Conservation (phyloP, 75 land plant species). For the Larix kaempferi region DNA sequence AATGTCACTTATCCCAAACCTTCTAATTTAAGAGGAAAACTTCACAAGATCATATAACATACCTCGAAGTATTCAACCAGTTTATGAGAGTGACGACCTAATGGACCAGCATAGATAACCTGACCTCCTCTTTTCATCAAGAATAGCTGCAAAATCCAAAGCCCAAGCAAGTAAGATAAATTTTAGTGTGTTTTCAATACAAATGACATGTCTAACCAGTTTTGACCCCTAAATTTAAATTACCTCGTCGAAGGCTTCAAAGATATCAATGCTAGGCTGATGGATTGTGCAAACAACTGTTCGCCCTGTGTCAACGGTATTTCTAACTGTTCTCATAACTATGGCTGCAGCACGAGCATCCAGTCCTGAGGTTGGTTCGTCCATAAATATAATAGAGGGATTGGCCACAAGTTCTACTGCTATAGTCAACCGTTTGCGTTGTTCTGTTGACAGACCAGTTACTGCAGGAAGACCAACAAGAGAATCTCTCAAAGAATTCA, state of each 20-base stretch:
- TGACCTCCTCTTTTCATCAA: slow-evolving; percentile 65
- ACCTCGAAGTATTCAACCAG: slow-evolving; percentile 58
- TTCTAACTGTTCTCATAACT: slow-evolving; percentile 67
- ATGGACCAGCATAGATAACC: slow-evolving; percentile 55
- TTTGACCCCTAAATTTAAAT: neutral
- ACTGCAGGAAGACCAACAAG: slow-evolving; percentile 63
- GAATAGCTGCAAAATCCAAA: slow-evolving; percentile 32
- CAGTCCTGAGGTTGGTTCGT: slow-evolving; percentile 67
- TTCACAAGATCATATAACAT: neutral
- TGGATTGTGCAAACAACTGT: slow-evolving; percentile 75
- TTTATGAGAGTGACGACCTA: slow-evolving; percentile 40
- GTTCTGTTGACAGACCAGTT: slow-evolving; percentile 56
- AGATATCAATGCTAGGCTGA: slow-evolving; percentile 71
- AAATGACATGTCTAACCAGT: too few species aligned
- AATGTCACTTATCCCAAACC: too few species aligned
- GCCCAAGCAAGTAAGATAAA: too few species aligned
- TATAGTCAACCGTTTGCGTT: slow-evolving; percentile 57
- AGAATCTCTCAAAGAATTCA: slow-evolving; percentile 30
- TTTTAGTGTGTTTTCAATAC: too few species aligned
- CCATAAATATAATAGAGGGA: slow-evolving; percentile 72
- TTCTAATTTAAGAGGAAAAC: too few species aligned
- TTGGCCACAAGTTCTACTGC: slow-evolving; percentile 70
- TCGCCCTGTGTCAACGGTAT: slow-evolving; percentile 64
- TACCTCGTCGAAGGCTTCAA: slow-evolving; percentile 69
- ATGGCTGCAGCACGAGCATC: slow-evolving; percentile 76